Evolutionary conservation across 495 filamentous ascomycete species (phyloP).

Genomic region (Aspergillus panamensis): DNA sequence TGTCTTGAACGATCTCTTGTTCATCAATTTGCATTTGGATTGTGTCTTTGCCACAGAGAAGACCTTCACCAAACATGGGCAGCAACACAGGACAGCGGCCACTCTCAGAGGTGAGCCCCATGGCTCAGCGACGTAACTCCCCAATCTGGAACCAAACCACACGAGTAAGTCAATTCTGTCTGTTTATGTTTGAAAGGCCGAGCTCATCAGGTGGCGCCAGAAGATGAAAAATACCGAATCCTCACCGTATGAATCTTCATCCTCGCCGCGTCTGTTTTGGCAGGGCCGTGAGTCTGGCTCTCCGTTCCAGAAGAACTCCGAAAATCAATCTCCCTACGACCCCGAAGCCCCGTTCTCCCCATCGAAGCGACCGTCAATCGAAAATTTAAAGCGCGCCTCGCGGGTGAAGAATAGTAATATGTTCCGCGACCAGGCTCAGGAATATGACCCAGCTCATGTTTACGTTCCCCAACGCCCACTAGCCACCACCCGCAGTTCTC

Average conservation of each 20-base stretch:
- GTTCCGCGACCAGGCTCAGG: constrained; percentile 82
- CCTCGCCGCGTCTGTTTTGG: constrained; percentile 82
- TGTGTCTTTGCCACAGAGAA: not conserved
- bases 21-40: not conserved
- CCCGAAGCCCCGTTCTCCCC: constrained; percentile 62
- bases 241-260: constrained; percentile 67
- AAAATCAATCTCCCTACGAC: constrained; percentile 63
- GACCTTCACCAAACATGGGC: constrained; percentile 34
- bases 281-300: constrained; percentile 66
- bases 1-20: not conserved
- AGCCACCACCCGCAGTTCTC: constrained; percentile 51
- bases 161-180: constrained; percentile 49
- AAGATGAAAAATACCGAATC: constrained; percentile 58
- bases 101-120: constrained; percentile 53
- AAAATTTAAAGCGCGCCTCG: constrained; percentile 87
- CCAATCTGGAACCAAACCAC: constrained; percentile 68
- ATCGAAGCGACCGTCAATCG: constrained; percentile 78
- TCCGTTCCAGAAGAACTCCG: constrained; percentile 58
- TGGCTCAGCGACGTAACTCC: constrained; percentile 64
- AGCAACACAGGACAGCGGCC: constrained; percentile 45
- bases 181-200: not conserved
- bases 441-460: constrained; percentile 80
- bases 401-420: constrained; percentile 97
- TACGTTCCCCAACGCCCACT: constrained; percentile 75
- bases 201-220: constrained; percentile 15